Conservation (phyloP, 2,329 filamentous ascomycete species). For the Ophiocordyceps unilateralis region DNA sequence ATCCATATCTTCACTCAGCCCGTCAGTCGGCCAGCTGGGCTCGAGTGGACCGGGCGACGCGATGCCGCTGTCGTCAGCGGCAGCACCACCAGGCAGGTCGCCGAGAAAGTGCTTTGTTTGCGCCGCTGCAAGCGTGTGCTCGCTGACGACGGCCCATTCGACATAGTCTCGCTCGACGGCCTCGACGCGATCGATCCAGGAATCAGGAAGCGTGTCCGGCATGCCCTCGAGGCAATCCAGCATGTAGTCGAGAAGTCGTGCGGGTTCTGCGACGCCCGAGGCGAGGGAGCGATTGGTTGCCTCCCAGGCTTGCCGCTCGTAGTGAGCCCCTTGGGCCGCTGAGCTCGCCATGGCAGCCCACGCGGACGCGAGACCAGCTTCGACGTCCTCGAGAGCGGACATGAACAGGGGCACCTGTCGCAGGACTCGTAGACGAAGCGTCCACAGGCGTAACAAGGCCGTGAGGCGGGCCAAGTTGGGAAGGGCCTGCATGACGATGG, state of each 20-base stretch:
- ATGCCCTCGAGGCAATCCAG: slow-evolving; percentile 73
- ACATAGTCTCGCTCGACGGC: slow-evolving; percentile 59
- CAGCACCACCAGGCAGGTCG: neutral
- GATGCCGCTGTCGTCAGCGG: neutral
- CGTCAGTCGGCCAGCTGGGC: neutral
- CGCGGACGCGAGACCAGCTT: slow-evolving; percentile 45
- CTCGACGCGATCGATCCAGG: slow-evolving; percentile 81
- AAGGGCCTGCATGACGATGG: slow-evolving; percentile 76
- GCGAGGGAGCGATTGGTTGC: slow-evolving; percentile 41
- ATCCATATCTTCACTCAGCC: neutral
- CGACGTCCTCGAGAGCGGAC: slow-evolving; percentile 44
- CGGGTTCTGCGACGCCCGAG: slow-evolving; percentile 51
- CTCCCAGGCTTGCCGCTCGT: slow-evolving; percentile 28
- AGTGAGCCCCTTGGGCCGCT: too few relatives aligned
- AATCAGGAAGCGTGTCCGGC: slow-evolving; percentile 67
- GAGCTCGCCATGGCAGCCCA: slow-evolving; percentile 32
- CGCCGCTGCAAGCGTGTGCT: slow-evolving; percentile 45
- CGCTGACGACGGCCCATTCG: slow-evolving; percentile 65
- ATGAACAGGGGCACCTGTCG: slow-evolving; percentile 56
- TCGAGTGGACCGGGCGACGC: neutral
- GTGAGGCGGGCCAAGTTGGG: slow-evolving; percentile 63
- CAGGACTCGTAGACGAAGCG: slow-evolving; percentile 56
- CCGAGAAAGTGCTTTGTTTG: neutral
- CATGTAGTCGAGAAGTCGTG: slow-evolving; percentile 63
- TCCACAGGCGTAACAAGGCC: slow-evolving; percentile 62